Percentiles rank a stretch among this genome's conserved stretches.
phyloP scores from a whole-genome alignment of 2,329 filamentous ascomycete genomes.

The Ceratocystis eucalypticola region DNA sequence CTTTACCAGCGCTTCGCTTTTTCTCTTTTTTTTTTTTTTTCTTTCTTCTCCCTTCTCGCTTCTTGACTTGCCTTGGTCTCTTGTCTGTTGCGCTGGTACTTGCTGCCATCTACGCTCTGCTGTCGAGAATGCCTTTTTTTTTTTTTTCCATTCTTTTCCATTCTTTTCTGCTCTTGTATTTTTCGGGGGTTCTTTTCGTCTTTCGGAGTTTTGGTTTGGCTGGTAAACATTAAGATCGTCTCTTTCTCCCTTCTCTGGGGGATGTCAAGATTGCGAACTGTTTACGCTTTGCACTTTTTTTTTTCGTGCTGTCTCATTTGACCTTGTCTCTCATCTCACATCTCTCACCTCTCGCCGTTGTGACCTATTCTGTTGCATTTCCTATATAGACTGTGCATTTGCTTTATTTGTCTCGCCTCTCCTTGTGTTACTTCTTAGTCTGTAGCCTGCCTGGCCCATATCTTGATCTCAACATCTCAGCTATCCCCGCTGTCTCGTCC shows the following conservation, averaged over 20 bases:
- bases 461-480: background rate
- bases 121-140: background rate
- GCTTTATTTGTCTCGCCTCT: background rate
- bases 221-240: constrained; percentile 13
- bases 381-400: background rate
- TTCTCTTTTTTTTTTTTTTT: constrained; percentile 7
- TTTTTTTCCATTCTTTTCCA: background rate
- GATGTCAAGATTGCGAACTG: constrained; percentile 7
- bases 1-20: constrained; percentile 8
- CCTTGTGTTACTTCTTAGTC: background rate
- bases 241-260: background rate
- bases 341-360: too few species aligned
- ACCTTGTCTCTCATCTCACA: too few species aligned
- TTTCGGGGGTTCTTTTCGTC: background rate
- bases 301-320: too few species aligned
- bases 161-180: background rate
- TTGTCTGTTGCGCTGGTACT: background rate
- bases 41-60: constrained; percentile 15
- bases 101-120: background rate
- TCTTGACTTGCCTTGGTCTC: background rate
- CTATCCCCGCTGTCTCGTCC: too few species aligned
- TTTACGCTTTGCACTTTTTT: background rate
- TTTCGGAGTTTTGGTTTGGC: constrained; percentile 12
- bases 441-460: background rate
- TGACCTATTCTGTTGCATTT: too few species aligned